Evolutionary conservation across 345 rosid genomes (phyloP).

Genomic region (Aquilaria malaccensis): DNA sequence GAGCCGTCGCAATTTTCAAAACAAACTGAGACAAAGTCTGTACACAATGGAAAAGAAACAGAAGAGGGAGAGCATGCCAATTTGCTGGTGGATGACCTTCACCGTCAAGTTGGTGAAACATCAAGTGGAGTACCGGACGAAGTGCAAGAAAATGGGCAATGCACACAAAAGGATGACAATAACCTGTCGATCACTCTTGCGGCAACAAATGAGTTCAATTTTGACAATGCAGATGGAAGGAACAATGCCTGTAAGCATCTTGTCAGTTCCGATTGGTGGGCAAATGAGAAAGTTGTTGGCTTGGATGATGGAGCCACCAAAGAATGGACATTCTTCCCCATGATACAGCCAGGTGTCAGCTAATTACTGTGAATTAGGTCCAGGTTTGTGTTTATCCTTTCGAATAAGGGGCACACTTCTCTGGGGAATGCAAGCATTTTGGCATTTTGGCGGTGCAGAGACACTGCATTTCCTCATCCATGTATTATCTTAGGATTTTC

Average conservation of each 20-base stretch:
- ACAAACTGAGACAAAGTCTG: constrained; percentile 18
- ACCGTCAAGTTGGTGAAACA: constrained; percentile 22
- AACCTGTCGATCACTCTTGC: constrained; percentile 45
- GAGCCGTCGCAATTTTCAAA: constrained; percentile 34
- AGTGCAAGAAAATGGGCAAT: constrained; percentile 23
- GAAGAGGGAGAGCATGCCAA: constrained; percentile 15
- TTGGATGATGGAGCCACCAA: constrained; percentile 30
- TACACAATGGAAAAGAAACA: constrained; percentile 20
- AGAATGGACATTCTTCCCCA: constrained; percentile 85
- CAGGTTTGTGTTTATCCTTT: background rate
- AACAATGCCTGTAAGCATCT: constrained; percentile 26
- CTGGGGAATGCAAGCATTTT: constrained; percentile 5
- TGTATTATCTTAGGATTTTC: constrained; percentile 14
- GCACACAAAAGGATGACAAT: constrained; percentile 15
- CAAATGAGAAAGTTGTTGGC: constrained; percentile 37
- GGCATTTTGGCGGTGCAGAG: constrained; percentile 2
- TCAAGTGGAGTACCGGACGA: constrained; percentile 23
- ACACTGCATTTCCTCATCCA: constrained; percentile 4
- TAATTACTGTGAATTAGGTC: constrained; percentile 21
- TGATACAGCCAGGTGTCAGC: constrained; percentile 60
- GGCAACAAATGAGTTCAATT: constrained; percentile 54
- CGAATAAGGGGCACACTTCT: too few species aligned
- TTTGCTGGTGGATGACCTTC: constrained; percentile 17
- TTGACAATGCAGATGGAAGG: constrained; percentile 47
- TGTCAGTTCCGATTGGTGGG: constrained; percentile 44